Evolutionary conservation across 352 stramenopile genomes (phyloP).

Genomic region (Phytophthora foliorum): DNA sequence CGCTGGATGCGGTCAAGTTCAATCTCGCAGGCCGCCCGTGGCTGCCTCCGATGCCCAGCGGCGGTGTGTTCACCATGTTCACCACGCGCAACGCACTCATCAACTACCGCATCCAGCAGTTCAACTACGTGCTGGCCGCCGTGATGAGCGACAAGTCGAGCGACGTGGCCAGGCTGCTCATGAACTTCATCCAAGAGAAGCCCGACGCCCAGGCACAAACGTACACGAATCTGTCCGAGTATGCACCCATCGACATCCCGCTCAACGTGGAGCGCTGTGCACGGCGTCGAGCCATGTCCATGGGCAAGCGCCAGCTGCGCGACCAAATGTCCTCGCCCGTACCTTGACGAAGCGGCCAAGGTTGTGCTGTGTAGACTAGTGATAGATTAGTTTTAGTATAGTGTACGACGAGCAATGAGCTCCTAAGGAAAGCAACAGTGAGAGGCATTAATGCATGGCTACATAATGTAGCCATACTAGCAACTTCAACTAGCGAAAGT

Average conservation of each 20-base stretch:
- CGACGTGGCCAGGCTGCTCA: slow-evolving; percentile 68
- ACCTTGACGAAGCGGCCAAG: slow-evolving; percentile 13
- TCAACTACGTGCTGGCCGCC: slow-evolving; percentile 76
- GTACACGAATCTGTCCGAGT: slow-evolving; percentile 82
- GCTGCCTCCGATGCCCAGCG: slow-evolving; percentile 61
- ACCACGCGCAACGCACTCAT: slow-evolving; percentile 69
- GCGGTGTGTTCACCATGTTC: slow-evolving; percentile 73
- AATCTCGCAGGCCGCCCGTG: slow-evolving; percentile 56
- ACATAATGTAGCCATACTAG: slow-evolving; percentile 12
- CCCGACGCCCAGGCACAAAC: slow-evolving; percentile 58
- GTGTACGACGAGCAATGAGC: slow-evolving; percentile 4
- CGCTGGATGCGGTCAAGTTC: slow-evolving; percentile 65
- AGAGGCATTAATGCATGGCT: not conserved
- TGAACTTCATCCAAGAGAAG: slow-evolving; percentile 86
- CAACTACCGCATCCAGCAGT: slow-evolving; percentile 69
- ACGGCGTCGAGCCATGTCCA: slow-evolving; percentile 69
- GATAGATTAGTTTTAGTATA: slow-evolving; percentile 27
- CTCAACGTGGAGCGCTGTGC: slow-evolving; percentile 72
- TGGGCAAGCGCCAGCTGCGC: slow-evolving; percentile 54
- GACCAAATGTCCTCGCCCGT: slow-evolving; percentile 39
- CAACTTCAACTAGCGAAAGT: slow-evolving; percentile 33
- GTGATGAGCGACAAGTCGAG: slow-evolving; percentile 73
- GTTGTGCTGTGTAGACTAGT: slow-evolving; percentile 28
- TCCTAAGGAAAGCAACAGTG: not conserved
- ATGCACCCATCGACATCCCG: slow-evolving; percentile 76